These are phyloP conservation scores for Cynara cardunculus DNA, from an alignment of 129 eudicot species.

Conservation along the genomic window DNA sequence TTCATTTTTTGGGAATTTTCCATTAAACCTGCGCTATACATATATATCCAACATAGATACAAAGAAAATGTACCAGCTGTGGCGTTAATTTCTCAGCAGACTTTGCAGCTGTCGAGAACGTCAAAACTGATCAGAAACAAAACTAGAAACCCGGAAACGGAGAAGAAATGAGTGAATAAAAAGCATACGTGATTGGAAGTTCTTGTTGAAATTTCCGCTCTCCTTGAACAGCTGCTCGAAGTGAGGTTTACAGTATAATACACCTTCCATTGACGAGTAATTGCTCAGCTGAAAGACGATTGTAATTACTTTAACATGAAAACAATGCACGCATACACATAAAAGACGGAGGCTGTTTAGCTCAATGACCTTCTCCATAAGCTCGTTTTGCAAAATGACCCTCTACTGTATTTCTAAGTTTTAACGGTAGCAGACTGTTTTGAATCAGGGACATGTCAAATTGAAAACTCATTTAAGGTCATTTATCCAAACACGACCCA, in stretches of 20 bases:
- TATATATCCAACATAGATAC: not conserved
- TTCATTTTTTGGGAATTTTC: no score
- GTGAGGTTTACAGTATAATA: slow-evolving; percentile 96
- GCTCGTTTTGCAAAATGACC: not conserved
- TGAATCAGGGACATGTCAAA: no score
- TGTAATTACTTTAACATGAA: slow-evolving; percentile 11
- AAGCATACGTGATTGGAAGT: slow-evolving; percentile 83
- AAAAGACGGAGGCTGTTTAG: not conserved
- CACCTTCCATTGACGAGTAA: slow-evolving; percentile 98
- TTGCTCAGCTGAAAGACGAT: slow-evolving; percentile 65
- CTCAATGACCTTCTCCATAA: not conserved
- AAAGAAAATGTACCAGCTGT: slow-evolving; percentile 48
- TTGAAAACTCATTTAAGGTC: not conserved
- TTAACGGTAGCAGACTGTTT: not conserved
- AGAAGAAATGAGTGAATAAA: not conserved
- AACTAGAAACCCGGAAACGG: not conserved
- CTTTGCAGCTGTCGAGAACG: slow-evolving; percentile 67
- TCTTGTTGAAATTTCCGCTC: slow-evolving; percentile 89
- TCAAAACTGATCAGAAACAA: not conserved
- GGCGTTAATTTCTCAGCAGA: slow-evolving; percentile 75
- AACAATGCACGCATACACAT: not conserved
- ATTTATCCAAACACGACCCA: not conserved
- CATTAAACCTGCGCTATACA: not conserved
- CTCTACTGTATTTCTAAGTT: not conserved
- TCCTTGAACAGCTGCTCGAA: slow-evolving; percentile 96